A percentile compares a stretch with the other conserved stretches of the same genome.
These are phyloP conservation scores for Debaryomycetaceae sp. DNA, from an alignment of 1,139 yeast genomes.

Conservation along the genomic window DNA sequence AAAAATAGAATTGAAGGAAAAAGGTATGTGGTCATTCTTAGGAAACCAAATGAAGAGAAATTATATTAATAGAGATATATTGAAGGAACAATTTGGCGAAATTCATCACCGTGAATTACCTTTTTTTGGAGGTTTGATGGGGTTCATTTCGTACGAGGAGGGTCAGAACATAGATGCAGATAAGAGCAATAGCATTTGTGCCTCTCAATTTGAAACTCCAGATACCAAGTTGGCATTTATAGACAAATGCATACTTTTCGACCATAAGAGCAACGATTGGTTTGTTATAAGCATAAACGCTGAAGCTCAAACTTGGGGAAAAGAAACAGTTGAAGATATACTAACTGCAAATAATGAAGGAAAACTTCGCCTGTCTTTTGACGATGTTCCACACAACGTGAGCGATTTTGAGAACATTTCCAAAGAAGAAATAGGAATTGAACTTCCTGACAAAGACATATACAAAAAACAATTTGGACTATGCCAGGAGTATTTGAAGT, in stretches of 20 bases:
- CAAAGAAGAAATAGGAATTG: constrained; percentile 24
- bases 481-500: constrained; percentile 67
- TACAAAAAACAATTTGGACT: constrained; percentile 56
- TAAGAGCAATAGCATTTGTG: constrained; percentile 29
- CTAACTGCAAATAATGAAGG: constrained; percentile 2
- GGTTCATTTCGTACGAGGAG: constrained; percentile 84
- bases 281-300: constrained; percentile 44
- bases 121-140: constrained; percentile 86
- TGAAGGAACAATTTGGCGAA: constrained; percentile 12
- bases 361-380: constrained; percentile 13
- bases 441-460: constrained; percentile 50
- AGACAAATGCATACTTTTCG: constrained; percentile 60
- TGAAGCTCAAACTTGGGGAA: constrained; percentile 33
- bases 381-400: constrained; percentile 24
- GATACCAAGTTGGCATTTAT: constrained; percentile 75
- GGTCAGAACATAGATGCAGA: constrained; percentile 48
- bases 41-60: constrained; percentile 20
- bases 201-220: constrained; percentile 38
- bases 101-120: constrained; percentile 45
- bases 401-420: constrained; percentile 19
- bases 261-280: constrained; percentile 46
- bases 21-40: constrained; percentile 22
- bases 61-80: constrained; percentile 19
- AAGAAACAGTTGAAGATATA: constrained; percentile 13
- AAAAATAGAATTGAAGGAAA: constrained; percentile 8